Percentiles rank a stretch among this genome's conserved stretches.
Evolutionary conservation across 2,329 filamentous ascomycete genomes (phyloP).

Genomic region (Penicillium sp.): DNA sequence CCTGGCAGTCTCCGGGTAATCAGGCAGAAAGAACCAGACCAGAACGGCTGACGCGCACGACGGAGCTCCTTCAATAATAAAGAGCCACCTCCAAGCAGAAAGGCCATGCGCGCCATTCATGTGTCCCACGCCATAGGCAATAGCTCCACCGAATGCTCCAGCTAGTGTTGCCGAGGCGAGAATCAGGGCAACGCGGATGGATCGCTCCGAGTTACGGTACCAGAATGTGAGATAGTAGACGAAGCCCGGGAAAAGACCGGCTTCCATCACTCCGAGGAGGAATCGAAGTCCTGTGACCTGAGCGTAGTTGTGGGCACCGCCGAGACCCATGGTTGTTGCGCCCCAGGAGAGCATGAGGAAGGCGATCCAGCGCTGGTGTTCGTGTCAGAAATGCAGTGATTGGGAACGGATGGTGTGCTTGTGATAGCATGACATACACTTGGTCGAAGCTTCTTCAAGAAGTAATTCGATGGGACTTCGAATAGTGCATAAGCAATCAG

Average conservation of each 20-base stretch:
- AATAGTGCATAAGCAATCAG: constrained; percentile 49
- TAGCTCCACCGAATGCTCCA: constrained; percentile 53
- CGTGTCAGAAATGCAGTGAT: neutral
- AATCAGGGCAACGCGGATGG: constrained; percentile 56
- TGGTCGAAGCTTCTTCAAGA: constrained; percentile 48
- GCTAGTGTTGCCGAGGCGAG: constrained; percentile 54
- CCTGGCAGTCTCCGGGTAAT: constrained; percentile 48
- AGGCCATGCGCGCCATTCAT: constrained; percentile 27
- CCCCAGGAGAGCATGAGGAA: constrained; percentile 52
- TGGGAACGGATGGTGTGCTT: neutral
- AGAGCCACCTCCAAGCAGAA: constrained; percentile 48
- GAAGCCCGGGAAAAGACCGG: constrained; percentile 50
- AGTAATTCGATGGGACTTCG: constrained; percentile 50
- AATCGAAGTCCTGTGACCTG: constrained; percentile 48
- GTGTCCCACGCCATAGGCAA: constrained; percentile 51
- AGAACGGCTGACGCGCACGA: constrained; percentile 38
- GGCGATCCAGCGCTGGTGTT: constrained; percentile 45
- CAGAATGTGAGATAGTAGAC: constrained; percentile 52
- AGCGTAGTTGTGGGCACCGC: constrained; percentile 43
- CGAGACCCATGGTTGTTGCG: constrained; percentile 48
- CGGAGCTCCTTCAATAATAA: constrained; percentile 45
- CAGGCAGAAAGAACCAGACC: constrained; percentile 48
- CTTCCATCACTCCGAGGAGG: constrained; percentile 50
- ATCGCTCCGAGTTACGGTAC: constrained; percentile 55
- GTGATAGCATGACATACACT: constrained; percentile 31